Conservation (phyloP, 768 basidiomycete species). For the Candolleomyces efflorescens region DNA sequence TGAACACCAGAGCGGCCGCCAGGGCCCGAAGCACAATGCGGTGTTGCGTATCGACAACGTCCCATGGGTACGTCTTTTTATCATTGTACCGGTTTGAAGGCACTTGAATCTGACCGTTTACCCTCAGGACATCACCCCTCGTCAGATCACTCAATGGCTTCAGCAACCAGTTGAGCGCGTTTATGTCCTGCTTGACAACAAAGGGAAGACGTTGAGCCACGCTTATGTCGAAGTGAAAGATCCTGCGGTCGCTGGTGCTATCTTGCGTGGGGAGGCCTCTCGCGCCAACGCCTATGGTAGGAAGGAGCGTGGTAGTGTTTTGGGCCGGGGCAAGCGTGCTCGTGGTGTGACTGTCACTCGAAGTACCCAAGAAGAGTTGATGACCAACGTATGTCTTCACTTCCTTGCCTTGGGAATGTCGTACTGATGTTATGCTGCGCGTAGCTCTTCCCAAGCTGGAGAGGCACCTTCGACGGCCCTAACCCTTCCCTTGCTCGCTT, state of each 20-base stretch:
- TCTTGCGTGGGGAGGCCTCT: constrained; percentile 54
- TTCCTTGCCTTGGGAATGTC: neutral
- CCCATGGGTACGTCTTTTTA: constrained; percentile 63
- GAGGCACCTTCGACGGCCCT: constrained; percentile 65
- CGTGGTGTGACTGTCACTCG: constrained; percentile 82
- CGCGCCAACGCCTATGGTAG: constrained; percentile 23
- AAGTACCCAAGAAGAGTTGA: constrained; percentile 76
- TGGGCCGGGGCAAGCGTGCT: constrained; percentile 74
- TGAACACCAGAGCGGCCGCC: constrained; percentile 20
- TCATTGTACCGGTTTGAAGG: neutral
- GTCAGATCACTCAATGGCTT: constrained; percentile 63
- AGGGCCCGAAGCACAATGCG: constrained; percentile 31
- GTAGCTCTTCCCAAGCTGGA: constrained; percentile 82
- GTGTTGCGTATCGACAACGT: constrained; percentile 86
- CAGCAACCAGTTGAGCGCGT: constrained; percentile 66
- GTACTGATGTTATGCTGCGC: neutral
- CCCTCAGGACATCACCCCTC: constrained; percentile 76
- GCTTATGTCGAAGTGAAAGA: constrained; percentile 74
- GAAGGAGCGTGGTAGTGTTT: constrained; percentile 56
- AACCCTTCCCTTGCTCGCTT: constrained; percentile 65
- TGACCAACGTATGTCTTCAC: constrained; percentile 59
- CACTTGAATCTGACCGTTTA: constrained; percentile 2
- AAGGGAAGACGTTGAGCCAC: constrained; percentile 82
- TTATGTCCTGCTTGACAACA: constrained; percentile 74
- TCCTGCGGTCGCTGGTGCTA: constrained; percentile 58